phyloP scores from a whole-genome alignment of 768 basidiomycete species.

The Podaxis rugospora region DNA sequence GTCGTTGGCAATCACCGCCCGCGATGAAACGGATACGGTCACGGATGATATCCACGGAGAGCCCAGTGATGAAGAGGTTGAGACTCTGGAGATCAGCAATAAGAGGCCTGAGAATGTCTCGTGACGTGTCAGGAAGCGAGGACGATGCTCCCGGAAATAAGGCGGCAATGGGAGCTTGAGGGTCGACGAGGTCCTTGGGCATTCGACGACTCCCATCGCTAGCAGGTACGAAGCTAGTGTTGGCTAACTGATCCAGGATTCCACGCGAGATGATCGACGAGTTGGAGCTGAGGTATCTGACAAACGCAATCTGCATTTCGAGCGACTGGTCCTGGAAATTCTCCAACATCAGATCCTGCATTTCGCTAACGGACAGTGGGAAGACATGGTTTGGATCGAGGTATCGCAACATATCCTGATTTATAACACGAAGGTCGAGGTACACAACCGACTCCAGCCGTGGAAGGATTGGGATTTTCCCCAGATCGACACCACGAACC shows the following conservation, averaged over 20 bases:
- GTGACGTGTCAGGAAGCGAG: slow-evolving; percentile 13
- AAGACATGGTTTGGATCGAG: slow-evolving; percentile 18
- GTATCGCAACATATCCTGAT: slow-evolving; percentile 6
- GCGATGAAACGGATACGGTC: slow-evolving; percentile 34
- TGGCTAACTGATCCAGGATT: slow-evolving; percentile 20
- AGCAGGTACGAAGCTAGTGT: slow-evolving; percentile 23
- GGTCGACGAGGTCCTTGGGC: slow-evolving; percentile 27
- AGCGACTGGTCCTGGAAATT: slow-evolving; percentile 8
- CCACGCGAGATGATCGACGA: slow-evolving; percentile 21
- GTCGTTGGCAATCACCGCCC: not conserved
- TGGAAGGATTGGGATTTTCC: not conserved
- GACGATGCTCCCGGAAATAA: slow-evolving; percentile 20
- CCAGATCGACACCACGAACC: slow-evolving; percentile 1
- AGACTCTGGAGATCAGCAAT: slow-evolving; percentile 19
- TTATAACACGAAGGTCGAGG: not conserved
- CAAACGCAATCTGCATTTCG: slow-evolving; percentile 3
- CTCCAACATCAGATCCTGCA: slow-evolving; percentile 2
- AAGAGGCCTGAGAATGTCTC: slow-evolving; percentile 10
- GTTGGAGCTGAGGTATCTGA: slow-evolving; percentile 16
- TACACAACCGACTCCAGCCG: not conserved
- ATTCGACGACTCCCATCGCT: slow-evolving; percentile 15
- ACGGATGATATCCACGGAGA: slow-evolving; percentile 27
- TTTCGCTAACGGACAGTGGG: slow-evolving; percentile 9
- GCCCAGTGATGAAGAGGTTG: slow-evolving; percentile 21
- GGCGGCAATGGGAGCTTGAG: slow-evolving; percentile 22